Conservation (phyloP, 768 basidiomycete genomes). For the Hygrophorus pudorinus region DNA sequence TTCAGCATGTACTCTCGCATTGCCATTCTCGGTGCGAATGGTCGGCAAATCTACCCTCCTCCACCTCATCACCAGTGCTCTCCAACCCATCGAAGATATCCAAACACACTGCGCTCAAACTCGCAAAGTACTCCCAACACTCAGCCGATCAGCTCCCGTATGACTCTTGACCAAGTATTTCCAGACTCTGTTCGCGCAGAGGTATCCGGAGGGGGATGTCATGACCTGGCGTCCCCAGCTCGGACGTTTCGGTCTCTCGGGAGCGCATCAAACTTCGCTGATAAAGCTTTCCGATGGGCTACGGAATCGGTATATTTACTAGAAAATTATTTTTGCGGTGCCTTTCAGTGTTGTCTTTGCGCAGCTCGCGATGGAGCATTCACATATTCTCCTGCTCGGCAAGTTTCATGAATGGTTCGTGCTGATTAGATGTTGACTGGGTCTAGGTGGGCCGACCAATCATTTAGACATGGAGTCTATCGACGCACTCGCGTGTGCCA, state of each 20-base stretch:
- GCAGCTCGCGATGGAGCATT: constrained; percentile 94
- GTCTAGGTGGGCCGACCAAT: constrained; percentile 85
- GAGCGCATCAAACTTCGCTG: constrained; percentile 86
- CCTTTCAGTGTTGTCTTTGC: constrained; percentile 80
- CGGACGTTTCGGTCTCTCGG: constrained; percentile 92
- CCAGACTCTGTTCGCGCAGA: constrained; percentile 64
- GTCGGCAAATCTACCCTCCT: constrained; percentile 89
- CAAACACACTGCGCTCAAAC: constrained; percentile 83
- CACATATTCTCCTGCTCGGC: constrained; percentile 86
- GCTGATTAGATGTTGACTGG: constrained; percentile 5
- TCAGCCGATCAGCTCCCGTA: constrained; percentile 98
- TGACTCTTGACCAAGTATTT: constrained; percentile 86
- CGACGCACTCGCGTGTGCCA: constrained; percentile 89
- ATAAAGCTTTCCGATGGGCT: constrained; percentile 94
- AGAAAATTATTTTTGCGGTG: background rate
- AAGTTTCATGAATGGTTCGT: constrained; percentile 13
- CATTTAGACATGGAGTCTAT: constrained; percentile 98
- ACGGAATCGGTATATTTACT: constrained; percentile 67
- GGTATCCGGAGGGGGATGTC: constrained; percentile 89
- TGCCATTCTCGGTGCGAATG: constrained; percentile 94
- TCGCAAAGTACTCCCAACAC: constrained; percentile 98
- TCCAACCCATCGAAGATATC: constrained; percentile 79
- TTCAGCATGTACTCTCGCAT: constrained; percentile 90
- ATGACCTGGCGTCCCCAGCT: constrained; percentile 91
- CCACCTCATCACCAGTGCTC: constrained; percentile 75